Conservation (phyloP, 2,329 filamentous ascomycete species). For the Hyphodiscus sp. region DNA sequence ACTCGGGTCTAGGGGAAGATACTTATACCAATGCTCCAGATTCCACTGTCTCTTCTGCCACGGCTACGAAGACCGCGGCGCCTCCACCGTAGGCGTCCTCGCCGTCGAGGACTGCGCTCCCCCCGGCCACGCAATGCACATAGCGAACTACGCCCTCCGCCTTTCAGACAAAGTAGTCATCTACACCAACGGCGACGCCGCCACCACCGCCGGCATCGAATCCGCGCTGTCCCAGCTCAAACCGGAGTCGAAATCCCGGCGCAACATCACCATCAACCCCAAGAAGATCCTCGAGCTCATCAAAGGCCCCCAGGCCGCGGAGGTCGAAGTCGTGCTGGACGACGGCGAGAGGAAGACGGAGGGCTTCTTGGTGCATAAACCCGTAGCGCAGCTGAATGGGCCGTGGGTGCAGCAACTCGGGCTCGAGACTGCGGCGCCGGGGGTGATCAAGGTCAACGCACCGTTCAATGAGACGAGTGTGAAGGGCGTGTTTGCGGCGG, state of each 20-base stretch:
- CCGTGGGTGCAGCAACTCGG: slow-evolving; percentile 38
- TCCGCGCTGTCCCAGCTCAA: background rate
- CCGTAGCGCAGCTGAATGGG: slow-evolving; percentile 31
- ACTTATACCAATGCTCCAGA: slow-evolving; percentile 24
- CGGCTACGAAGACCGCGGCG: slow-evolving; percentile 49
- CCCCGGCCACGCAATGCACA: slow-evolving; percentile 30
- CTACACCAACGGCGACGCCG: slow-evolving; percentile 42
- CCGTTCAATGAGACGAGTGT: slow-evolving; percentile 45
- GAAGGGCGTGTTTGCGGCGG: slow-evolving; percentile 45
- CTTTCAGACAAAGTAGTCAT: slow-evolving; percentile 39
- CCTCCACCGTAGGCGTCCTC: slow-evolving; percentile 40
- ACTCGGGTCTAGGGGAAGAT: too few species aligned
- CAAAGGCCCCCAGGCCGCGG: slow-evolving; percentile 22
- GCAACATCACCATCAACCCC: background rate
- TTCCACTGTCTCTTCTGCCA: slow-evolving; percentile 56
- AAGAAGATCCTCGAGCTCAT: background rate
- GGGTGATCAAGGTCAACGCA: slow-evolving; percentile 37
- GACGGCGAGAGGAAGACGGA: slow-evolving; percentile 27
- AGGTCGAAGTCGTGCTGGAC: slow-evolving; percentile 32
- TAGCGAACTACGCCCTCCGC: slow-evolving; percentile 37
- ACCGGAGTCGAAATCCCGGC: background rate
- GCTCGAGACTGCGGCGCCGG: slow-evolving; percentile 35
- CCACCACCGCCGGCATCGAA: slow-evolving; percentile 23
- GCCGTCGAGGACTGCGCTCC: slow-evolving; percentile 31
- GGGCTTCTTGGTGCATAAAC: slow-evolving; percentile 36